Conservation (phyloP, 371 early-diverging fungal genomes). For the Phascolomyces articulosus region DNA sequence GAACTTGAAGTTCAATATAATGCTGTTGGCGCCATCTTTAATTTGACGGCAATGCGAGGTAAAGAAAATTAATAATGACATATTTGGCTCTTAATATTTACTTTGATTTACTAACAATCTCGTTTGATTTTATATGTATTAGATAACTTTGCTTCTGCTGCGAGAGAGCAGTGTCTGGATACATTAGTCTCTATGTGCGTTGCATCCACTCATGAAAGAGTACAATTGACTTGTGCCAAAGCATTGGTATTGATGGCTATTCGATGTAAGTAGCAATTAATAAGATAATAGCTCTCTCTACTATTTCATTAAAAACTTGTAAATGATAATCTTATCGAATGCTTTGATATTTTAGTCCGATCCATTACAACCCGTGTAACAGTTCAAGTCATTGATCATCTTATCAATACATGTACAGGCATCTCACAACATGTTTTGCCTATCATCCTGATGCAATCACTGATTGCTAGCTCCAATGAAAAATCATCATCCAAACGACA, state of each 20-base stretch:
- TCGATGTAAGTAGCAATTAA: slow-evolving; percentile 27
- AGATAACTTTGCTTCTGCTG: slow-evolving; percentile 39
- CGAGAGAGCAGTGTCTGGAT: slow-evolving; percentile 38
- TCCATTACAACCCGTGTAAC: slow-evolving; percentile 32
- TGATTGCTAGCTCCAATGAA: slow-evolving; percentile 2
- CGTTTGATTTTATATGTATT: too few relatives aligned
- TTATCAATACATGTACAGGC: slow-evolving; percentile 33
- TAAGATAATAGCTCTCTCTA: neutral
- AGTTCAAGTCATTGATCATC: slow-evolving; percentile 38
- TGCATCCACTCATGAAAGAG: slow-evolving; percentile 35
- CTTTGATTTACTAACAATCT: too few relatives aligned
- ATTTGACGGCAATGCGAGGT: slow-evolving; percentile 49
- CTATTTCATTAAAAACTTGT: neutral
- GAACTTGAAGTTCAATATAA: slow-evolving; percentile 51
- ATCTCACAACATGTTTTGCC: slow-evolving; percentile 31
- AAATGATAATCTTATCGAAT: too few relatives aligned
- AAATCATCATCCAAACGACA: slow-evolving; percentile 4
- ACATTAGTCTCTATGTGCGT: slow-evolving; percentile 30
- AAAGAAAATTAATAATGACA: slow-evolving; percentile 3
- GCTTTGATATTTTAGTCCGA: slow-evolving; percentile 35
- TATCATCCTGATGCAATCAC: slow-evolving; percentile 37
- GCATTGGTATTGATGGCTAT: slow-evolving; percentile 36
- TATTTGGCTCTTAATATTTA: too few relatives aligned
- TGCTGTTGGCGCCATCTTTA: slow-evolving; percentile 49
- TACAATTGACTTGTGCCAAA: slow-evolving; percentile 47